phyloP scores from a whole-genome alignment of 345 rosid species.

The Excoecaria agallocha region DNA sequence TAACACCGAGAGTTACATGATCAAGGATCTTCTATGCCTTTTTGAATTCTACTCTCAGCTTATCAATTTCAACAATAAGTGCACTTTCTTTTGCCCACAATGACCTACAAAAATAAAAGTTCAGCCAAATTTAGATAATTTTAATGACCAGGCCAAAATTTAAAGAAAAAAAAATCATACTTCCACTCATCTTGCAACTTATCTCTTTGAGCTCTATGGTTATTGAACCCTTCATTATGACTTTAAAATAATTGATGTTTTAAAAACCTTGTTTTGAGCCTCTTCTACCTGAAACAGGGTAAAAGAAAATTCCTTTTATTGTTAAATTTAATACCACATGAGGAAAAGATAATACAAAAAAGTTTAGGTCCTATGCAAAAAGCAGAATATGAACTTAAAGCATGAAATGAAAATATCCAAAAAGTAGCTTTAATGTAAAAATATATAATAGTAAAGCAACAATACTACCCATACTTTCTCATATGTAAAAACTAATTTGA shows the following conservation, averaged over 20 bases:
- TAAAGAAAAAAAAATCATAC: constrained; percentile 41
- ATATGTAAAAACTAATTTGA: neutral
- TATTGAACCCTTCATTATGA: constrained; percentile 56
- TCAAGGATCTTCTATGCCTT: constrained; percentile 95
- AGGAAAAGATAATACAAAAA: neutral
- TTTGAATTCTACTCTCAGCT: constrained; percentile 77
- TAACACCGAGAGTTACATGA: constrained; percentile 98
- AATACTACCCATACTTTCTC: neutral
- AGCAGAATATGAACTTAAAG: neutral
- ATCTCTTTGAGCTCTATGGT: constrained; percentile 63
- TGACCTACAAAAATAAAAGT: constrained; percentile 43
- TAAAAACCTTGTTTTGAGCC: constrained; percentile 63
- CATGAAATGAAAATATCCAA: neutral
- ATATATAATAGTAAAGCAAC: neutral
- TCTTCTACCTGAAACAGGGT: constrained; percentile 54
- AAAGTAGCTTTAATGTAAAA: neutral
- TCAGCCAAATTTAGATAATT: constrained; percentile 9
- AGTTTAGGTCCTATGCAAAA: neutral
- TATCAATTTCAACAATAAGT: constrained; percentile 77
- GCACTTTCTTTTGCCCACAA: constrained; percentile 87
- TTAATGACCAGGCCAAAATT: constrained; percentile 14
- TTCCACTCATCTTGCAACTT: constrained; percentile 84
- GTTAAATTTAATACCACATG: neutral
- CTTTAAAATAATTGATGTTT: constrained; percentile 49
- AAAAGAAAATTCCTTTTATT: neutral